Base-by-base conservation (phyloP, 805 yeast species). In the Candida rishiriensis region DNA sequence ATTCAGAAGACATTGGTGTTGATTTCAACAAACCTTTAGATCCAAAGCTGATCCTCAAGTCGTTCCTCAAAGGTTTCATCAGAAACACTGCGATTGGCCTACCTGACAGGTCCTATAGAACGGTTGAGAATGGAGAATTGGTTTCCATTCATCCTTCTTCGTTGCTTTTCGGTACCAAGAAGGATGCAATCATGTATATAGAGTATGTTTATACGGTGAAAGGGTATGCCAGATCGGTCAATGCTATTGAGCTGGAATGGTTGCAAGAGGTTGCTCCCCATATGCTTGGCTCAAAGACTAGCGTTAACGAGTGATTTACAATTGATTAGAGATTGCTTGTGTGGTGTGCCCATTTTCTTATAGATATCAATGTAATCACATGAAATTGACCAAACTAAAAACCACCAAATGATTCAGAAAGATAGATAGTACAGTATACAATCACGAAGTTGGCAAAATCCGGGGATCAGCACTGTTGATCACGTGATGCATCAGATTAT, bases 191-290 rank as follows among this genome's bases (percentile, higher is more conserved):
- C 43, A 83, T 93, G 95, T 93, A 88, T 68, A 81, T 89, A 32
- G 99, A 93, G 65, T 90, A 87, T 60, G 97, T 93, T 13, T 91
- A 77, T 61, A 93, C 99, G 1, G 77, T 90, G 12, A 88, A 88
- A 62, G 96, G 96, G 1, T 93, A 90, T 57, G 98, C 95, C 0
- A 73, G 99, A 55, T 83, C 73, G 49, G 96, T 90, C n/a, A 82
- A 89, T 39, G 80, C 84, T 13, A 75, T 93, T 21, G 86, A 88
- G 57, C 66, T 88, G 43, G 76, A 79, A 13, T 91, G 98, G 98
- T 65, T 93, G 39, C 91, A 85, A 58, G 93, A 86, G 50, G 73
- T 82, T 2, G 86, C 89, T 0, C 88, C 88, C 0, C 83, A 82
- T 49, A 58, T 79, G 17, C 64, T 81, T 38, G 79, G 82, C 14